Conservation (phyloP, 2,329 filamentous ascomycete genomes). For the Colletotrichum abscissum region DNA sequence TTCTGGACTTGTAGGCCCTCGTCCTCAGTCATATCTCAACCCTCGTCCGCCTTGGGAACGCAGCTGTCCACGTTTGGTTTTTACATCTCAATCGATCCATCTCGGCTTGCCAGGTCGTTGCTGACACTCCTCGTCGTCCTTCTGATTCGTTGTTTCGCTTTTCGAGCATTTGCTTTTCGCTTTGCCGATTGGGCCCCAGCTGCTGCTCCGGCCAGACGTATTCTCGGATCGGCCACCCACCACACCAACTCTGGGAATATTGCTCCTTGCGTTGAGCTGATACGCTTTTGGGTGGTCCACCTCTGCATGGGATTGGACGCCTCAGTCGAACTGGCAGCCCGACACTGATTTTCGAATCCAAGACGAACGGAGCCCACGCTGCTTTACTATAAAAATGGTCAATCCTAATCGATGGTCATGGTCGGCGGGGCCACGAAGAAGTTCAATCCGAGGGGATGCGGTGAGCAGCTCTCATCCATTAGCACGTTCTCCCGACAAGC, state of each 20-base stretch:
- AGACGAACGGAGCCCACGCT: neutral
- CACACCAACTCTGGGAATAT: neutral
- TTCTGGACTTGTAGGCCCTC: neutral
- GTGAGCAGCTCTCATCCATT: conserved; percentile 10
- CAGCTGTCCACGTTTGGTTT: neutral
- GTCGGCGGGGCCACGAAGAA: conserved; percentile 22
- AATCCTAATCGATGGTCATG: conserved; percentile 32
- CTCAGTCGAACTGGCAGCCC: neutral
- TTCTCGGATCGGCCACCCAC: neutral
- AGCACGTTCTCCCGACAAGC: neutral
- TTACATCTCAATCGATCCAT: neutral
- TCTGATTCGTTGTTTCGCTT: conserved; percentile 23
- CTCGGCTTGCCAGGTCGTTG: neutral
- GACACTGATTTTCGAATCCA: neutral
- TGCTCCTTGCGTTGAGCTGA: conserved; percentile 19
- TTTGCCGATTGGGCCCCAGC: neutral
- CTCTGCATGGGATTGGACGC: conserved; percentile 14
- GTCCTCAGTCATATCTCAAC: conserved; percentile 5
- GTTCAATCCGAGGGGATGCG: neutral
- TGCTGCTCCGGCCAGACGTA: neutral
- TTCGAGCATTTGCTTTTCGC: neutral
- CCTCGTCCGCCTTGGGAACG: conserved; percentile 1
- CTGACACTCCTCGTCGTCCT: conserved; percentile 2
- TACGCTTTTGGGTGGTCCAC: neutral
- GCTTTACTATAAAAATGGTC: conserved; percentile 15